Percentiles rank a stretch among this genome's conserved stretches.
Conservation (phyloP, 2,329 filamentous ascomycete genomes). For the Trichoderma arundinaceum region DNA sequence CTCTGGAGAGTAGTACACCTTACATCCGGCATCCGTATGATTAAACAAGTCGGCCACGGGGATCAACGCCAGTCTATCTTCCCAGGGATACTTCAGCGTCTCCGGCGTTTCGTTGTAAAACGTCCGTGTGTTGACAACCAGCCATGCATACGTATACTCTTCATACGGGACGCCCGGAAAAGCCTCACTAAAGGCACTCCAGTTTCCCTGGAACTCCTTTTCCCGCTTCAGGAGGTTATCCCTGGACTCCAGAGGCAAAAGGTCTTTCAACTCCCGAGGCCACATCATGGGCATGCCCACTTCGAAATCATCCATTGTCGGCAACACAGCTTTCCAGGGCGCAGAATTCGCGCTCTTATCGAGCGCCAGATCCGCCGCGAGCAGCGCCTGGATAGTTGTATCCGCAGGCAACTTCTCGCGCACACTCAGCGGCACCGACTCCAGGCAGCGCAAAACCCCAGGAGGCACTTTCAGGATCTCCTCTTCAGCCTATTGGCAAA, state of each 20-base stretch:
- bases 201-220: slow-evolving; percentile 50
- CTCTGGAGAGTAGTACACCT: slow-evolving; percentile 1
- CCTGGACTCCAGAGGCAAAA: slow-evolving; percentile 53
- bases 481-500: slow-evolving; percentile 50
- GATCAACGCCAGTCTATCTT: slow-evolving; percentile 26
- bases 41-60: slow-evolving; percentile 31
- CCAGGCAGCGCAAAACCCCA: slow-evolving; percentile 66
- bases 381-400: slow-evolving; percentile 70
- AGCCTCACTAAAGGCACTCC: slow-evolving; percentile 43
- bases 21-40: slow-evolving; percentile 20
- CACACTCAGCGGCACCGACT: slow-evolving; percentile 63
- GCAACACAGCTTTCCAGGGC: slow-evolving; percentile 71
- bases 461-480: slow-evolving; percentile 69
- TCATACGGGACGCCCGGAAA: slow-evolving; percentile 42
- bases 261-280: slow-evolving; percentile 51
- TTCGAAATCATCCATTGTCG: slow-evolving; percentile 64
- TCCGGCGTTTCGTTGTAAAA: slow-evolving; percentile 24
- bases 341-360: slow-evolving; percentile 55
- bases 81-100: slow-evolving; percentile 31
- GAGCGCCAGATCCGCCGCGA: slow-evolving; percentile 71
- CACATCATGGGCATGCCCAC: slow-evolving; percentile 51
- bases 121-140: slow-evolving; percentile 26
- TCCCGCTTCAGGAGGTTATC: slow-evolving; percentile 60
- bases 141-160: slow-evolving; percentile 20
- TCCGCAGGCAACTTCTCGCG: slow-evolving; percentile 56